Conservation (phyloP, 1,284 basidiomycete species). For the Ceraceosorus guamensis region DNA sequence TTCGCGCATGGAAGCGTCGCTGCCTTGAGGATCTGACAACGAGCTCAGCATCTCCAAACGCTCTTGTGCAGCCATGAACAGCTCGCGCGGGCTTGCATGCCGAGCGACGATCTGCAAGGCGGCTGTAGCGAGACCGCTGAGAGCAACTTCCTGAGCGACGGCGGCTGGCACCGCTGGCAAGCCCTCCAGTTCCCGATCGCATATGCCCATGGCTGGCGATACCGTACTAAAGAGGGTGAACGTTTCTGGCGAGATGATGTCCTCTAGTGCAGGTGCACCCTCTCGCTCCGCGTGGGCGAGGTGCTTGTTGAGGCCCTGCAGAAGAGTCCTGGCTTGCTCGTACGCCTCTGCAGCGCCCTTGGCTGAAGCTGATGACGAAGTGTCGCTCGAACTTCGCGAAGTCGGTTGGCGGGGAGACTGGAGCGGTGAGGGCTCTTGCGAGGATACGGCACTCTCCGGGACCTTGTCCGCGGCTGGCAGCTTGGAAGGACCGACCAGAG, state of each 20-base stretch:
- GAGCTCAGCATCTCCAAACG: conserved; percentile 21
- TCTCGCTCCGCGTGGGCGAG: not conserved
- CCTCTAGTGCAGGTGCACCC: conserved; percentile 9
- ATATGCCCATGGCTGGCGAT: conserved; percentile 22
- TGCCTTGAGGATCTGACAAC: too few species aligned
- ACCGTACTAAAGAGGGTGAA: conserved; percentile 30
- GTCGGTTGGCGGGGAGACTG: too few species aligned
- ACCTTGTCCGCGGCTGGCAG: too few species aligned
- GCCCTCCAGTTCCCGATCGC: conserved; percentile 1
- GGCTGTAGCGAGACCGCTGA: conserved; percentile 10
- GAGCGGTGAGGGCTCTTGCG: too few species aligned
- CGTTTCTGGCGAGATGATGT: conserved; percentile 19
- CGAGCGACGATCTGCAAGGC: conserved; percentile 21
- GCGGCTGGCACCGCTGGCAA: not conserved
- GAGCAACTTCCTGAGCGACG: conserved; percentile 3
- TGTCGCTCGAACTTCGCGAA: too few species aligned
- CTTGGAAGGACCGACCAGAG: too few species aligned
- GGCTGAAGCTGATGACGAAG: too few species aligned
- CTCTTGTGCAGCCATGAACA: conserved; percentile 36
- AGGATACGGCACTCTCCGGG: too few species aligned
- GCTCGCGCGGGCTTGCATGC: conserved; percentile 25
- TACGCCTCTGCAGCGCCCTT: not conserved
- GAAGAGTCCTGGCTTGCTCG: not conserved
- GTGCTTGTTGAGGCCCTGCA: not conserved
- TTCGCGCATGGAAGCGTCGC: too few species aligned